Evolutionary conservation across 805 yeast genomes (phyloP).

Genomic region (Komagataella ulmi): DNA sequence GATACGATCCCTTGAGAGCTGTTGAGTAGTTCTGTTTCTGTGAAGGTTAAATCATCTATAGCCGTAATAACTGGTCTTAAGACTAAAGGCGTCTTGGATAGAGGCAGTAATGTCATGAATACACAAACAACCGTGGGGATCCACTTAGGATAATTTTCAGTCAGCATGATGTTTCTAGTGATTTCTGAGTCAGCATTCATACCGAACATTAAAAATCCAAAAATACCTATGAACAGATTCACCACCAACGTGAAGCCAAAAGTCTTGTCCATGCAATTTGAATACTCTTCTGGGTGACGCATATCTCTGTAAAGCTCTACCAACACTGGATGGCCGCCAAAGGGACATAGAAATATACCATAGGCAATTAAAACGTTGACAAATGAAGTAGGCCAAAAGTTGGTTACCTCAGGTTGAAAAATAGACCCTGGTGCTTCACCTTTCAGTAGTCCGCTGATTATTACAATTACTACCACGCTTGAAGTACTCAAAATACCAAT

Average conservation of each 20-base stretch:
- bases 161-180: slow-evolving; percentile 29
- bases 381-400: slow-evolving; percentile 45
- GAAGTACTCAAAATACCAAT: slow-evolving; percentile 63
- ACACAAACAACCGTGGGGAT: slow-evolving; percentile 39
- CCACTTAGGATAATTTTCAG: slow-evolving; percentile 34
- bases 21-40: not conserved
- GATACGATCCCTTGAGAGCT: slow-evolving; percentile 4
- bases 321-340: slow-evolving; percentile 78
- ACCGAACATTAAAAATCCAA: slow-evolving; percentile 56
- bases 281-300: slow-evolving; percentile 49
- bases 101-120: slow-evolving; percentile 68
- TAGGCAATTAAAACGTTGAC: slow-evolving; percentile 42
- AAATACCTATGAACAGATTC: slow-evolving; percentile 48
- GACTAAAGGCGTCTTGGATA: slow-evolving; percentile 74
- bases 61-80: slow-evolving; percentile 74
- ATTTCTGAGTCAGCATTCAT: slow-evolving; percentile 33
- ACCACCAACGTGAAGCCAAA: slow-evolving; percentile 47
- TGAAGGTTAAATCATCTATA: slow-evolving; percentile 26
- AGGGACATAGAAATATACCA: slow-evolving; percentile 66
- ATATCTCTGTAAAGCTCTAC: slow-evolving; percentile 65
- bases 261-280: slow-evolving; percentile 38
- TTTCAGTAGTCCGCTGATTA: slow-evolving; percentile 53
- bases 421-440: slow-evolving; percentile 63
- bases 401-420: slow-evolving; percentile 46
- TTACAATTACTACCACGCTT: slow-evolving; percentile 43